Conservation (phyloP, 2,329 filamentous ascomycete species). For the Talaromyces albobiverticillius region DNA sequence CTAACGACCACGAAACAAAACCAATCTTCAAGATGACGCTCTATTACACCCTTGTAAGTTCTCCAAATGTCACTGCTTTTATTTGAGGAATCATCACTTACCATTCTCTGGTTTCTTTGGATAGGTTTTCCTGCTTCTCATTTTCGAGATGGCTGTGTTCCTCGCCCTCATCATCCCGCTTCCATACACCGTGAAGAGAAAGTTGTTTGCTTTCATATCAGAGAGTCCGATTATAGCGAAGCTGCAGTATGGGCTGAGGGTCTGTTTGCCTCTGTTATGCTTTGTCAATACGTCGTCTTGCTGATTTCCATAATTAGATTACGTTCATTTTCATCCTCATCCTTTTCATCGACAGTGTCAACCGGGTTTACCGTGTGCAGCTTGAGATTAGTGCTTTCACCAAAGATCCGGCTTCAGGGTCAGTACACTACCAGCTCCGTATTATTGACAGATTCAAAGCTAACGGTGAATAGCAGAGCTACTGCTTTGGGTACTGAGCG, state of each 20-base stretch:
- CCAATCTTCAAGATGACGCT: slow-evolving; percentile 59
- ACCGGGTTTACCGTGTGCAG: slow-evolving; percentile 94
- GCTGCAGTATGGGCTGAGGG: slow-evolving; percentile 94
- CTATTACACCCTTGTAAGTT: slow-evolving; percentile 65
- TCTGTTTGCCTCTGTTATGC: slow-evolving; percentile 26
- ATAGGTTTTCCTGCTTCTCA: slow-evolving; percentile 49
- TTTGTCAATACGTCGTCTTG: not conserved
- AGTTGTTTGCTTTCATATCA: slow-evolving; percentile 93
- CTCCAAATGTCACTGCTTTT: not conserved
- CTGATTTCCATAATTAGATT: slow-evolving; percentile 55
- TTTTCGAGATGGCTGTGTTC: slow-evolving; percentile 51
- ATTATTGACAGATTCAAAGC: not conserved
- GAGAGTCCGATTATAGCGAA: slow-evolving; percentile 83
- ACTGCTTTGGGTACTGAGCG: slow-evolving; percentile 79
- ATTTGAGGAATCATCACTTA: not conserved
- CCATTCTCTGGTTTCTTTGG: slow-evolving; percentile 12
- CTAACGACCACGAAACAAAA: not conserved
- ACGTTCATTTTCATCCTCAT: slow-evolving; percentile 99
- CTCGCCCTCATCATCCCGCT: slow-evolving; percentile 66
- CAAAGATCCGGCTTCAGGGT: slow-evolving; percentile 57
- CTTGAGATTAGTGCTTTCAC: slow-evolving; percentile 73
- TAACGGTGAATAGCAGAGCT: slow-evolving; percentile 44
- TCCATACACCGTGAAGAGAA: slow-evolving; percentile 80
- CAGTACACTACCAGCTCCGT: slow-evolving; percentile 29
- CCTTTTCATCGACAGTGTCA: slow-evolving; percentile 94